Evolutionary conservation across 257 asterid species (phyloP).

Genomic region (Fraxinus americana): DNA sequence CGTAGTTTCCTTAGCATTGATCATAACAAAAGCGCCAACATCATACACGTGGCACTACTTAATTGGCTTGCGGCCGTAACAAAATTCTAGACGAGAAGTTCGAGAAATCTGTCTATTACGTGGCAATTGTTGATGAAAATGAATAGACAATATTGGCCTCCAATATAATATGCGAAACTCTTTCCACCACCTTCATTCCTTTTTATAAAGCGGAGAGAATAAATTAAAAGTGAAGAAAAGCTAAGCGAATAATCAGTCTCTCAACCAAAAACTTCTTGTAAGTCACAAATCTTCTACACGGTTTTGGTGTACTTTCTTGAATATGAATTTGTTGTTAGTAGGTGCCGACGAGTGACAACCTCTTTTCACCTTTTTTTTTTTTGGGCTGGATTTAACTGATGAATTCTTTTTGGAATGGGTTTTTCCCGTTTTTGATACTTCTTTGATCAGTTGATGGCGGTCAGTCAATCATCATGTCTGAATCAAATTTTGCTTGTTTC

Average conservation of each 20-base stretch:
- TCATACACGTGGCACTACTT: neutral
- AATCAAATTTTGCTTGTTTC: neutral
- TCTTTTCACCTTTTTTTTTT: neutral
- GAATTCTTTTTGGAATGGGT: neutral
- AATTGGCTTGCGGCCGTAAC: neutral
- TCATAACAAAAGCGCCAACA: too few species aligned
- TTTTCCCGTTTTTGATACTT: neutral
- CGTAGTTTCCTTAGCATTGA: too few species aligned
- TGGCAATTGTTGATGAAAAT: constrained; percentile 22
- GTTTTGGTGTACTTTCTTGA: neutral
- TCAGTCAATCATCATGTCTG: neutral
- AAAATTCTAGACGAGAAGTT: neutral
- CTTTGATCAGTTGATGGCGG: neutral
- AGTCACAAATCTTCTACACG: constrained; percentile 17
- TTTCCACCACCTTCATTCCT: too few species aligned
- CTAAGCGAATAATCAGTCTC: too few species aligned
- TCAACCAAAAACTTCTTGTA: constrained; percentile 2
- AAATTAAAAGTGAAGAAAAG: too few species aligned
- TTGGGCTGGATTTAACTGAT: neutral
- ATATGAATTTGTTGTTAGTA: neutral
- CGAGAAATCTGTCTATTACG: neutral
- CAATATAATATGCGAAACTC: too few species aligned
- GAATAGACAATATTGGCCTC: constrained; percentile 25
- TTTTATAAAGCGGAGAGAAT: too few species aligned
- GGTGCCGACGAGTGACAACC: neutral